phyloP scores from a whole-genome alignment of 768 basidiomycete genomes.

The Imleria badia region DNA sequence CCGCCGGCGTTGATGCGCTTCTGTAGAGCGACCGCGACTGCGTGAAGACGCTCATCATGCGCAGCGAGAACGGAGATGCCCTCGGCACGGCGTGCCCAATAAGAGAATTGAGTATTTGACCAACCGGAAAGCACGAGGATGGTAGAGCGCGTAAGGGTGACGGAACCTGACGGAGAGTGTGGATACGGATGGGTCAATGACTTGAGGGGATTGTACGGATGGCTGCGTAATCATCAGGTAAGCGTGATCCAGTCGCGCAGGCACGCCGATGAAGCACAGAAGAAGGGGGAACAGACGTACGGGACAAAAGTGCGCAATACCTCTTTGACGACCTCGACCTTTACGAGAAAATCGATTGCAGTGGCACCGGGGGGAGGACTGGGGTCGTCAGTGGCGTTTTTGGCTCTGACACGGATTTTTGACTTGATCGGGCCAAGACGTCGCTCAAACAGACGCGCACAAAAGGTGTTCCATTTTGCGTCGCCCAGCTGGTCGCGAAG shows the following conservation, averaged over 20 bases:
- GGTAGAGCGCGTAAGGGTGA: slow-evolving; percentile 47
- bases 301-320: slow-evolving; percentile 48
- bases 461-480: slow-evolving; percentile 45
- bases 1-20: slow-evolving; percentile 38
- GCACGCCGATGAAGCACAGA: slow-evolving; percentile 5
- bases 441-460: slow-evolving; percentile 46
- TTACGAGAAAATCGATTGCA: slow-evolving; percentile 52
- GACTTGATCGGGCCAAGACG: slow-evolving; percentile 41
- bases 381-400: slow-evolving; percentile 29
- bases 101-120: slow-evolving; percentile 55
- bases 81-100: slow-evolving; percentile 53
- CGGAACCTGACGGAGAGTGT: slow-evolving; percentile 41
- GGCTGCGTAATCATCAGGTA: slow-evolving; percentile 35
- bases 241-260: slow-evolving; percentile 16
- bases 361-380: slow-evolving; percentile 36
- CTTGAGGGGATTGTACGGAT: slow-evolving; percentile 53
- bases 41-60: slow-evolving; percentile 40
- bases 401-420: slow-evolving; percentile 33
- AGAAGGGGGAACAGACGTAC: slow-evolving; percentile 32
- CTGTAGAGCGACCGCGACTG: slow-evolving; percentile 42
- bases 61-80: slow-evolving; percentile 46
- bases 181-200: slow-evolving; percentile 42
- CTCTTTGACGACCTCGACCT: slow-evolving; percentile 53
- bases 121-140: slow-evolving; percentile 49
- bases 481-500: slow-evolving; percentile 44